Base-by-base conservation (phyloP, 2,329 filamentous ascomycete species). In the Allantophomopsis cytisporea region DNA sequence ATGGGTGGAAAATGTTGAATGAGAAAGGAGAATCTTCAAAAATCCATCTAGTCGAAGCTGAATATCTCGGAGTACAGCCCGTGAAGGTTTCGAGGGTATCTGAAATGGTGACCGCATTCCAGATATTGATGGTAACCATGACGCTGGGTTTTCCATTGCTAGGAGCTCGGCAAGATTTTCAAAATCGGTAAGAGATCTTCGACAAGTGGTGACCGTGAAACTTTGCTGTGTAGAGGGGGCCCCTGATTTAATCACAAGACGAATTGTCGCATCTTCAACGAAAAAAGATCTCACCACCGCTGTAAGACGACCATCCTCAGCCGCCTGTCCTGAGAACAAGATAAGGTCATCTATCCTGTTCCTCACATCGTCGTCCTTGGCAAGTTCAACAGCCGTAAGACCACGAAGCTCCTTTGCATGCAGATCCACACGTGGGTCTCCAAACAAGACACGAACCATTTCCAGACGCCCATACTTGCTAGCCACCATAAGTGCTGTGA, bases 401-500 rank as follows among this genome's bases (percentile, higher is more conserved):
- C 91, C 91, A 43, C 91, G 76, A 13, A 84, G 62, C 56, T 98
- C 93, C 57, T 82, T 83, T 21, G 88, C 76, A 33, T 81, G 77
- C 12, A 89, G 63, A 54, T 98, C 91, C 4, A 95, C 86, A 49
- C 93, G 70, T 17, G 85, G 75, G 55, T 98, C 91, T 33, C 80
- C 73, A 57, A 94, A 96, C 5, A 98, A 69, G 8, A 80, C 79
- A 42, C 88, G 73, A 14, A 98, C 89, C 68, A 94, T 85, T 51
- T 96, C 91, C 39, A 94, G 82, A 45, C 91, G 76, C 28, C 91
- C 91, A 54, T 96, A 98, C 58, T 98, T 98, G 70, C 89, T 96
- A 7, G 89, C 89, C 45, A 98, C 83, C 91, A 98, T 98, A 41
- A 98, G 67, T 2, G 91, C 80, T 0, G 93, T 98, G 54, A 98